A percentile compares a stretch with the other conserved stretches of the same genome.
phyloP scores from a whole-genome alignment of 2,329 filamentous ascomycete species.

The Phialophora tarda region DNA sequence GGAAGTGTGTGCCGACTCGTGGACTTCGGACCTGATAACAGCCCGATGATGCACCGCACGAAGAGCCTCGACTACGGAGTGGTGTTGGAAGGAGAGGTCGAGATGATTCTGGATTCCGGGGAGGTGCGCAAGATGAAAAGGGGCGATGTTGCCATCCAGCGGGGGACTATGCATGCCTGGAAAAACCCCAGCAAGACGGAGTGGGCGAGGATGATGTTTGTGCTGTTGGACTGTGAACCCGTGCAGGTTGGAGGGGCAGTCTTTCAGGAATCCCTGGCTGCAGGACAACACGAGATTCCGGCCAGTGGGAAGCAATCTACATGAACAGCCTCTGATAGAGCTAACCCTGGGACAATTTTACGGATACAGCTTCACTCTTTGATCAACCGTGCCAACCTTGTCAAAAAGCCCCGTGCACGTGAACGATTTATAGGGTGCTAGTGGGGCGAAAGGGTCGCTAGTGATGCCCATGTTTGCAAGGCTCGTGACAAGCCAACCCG shows the following conservation, averaged over 20 bases:
- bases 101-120: conserved; percentile 33
- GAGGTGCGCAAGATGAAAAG: background rate
- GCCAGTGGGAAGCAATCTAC: no score
- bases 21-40: background rate
- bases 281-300: no score
- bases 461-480: no score
- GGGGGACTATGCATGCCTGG: conserved; percentile 51
- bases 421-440: no score
- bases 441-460: no score
- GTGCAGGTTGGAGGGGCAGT: background rate
- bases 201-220: conserved; percentile 30
- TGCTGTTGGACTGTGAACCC: conserved; percentile 26
- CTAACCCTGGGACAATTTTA: no score
- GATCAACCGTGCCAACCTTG: no score
- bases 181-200: conserved; percentile 42
- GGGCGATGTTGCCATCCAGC: conserved; percentile 58
- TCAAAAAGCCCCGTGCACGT: no score
- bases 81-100: conserved; percentile 41
- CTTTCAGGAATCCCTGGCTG: no score
- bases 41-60: conserved; percentile 20
- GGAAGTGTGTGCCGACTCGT: background rate
- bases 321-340: no score
- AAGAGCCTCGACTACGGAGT: conserved; percentile 41
- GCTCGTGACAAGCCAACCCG: no score
- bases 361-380: no score